A percentile compares a stretch with the other conserved stretches of the same genome.
These are phyloP conservation scores for Vitis hybrid DNA, from an alignment of 177 flowering plant genomes.

Conservation along the genomic window DNA sequence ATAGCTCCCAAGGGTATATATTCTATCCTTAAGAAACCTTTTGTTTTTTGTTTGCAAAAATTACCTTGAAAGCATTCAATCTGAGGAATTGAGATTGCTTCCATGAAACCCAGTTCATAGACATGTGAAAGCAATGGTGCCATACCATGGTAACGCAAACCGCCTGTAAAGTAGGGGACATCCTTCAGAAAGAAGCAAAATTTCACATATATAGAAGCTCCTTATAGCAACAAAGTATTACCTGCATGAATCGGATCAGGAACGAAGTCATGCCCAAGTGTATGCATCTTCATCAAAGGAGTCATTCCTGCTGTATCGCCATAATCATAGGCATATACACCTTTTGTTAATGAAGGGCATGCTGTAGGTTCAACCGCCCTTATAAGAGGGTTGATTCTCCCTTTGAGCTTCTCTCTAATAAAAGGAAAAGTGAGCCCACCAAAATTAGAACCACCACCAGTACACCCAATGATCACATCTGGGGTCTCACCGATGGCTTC, in stretches of 20 bases:
- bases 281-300: slow-evolving; percentile 98
- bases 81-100: slow-evolving; percentile 84
- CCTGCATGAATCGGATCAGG: slow-evolving; percentile 99
- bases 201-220: background rate
- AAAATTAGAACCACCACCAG: slow-evolving; percentile 97
- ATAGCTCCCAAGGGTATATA: background rate
- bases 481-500: slow-evolving; percentile 89
- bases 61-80: slow-evolving; percentile 88
- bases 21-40: too few species aligned
- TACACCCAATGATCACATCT: slow-evolving; percentile 88
- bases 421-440: slow-evolving; percentile 90
- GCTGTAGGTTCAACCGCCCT: slow-evolving; percentile 94
- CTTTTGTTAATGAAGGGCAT: slow-evolving; percentile 93
- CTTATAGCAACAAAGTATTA: slow-evolving; percentile 16
- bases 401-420: slow-evolving; percentile 83
- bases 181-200: background rate
- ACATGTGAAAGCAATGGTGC: slow-evolving; percentile 93
- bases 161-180: slow-evolving; percentile 51
- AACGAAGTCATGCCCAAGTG: slow-evolving; percentile 94
- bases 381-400: slow-evolving; percentile 77
- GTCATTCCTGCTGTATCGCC: slow-evolving; percentile 98
- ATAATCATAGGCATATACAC: slow-evolving; percentile 87
- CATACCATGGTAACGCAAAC: slow-evolving; percentile 97
- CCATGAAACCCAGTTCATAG: slow-evolving; percentile 84
- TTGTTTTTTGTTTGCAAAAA: background rate